phyloP scores from a whole-genome alignment of 2,329 filamentous ascomycete species.

The Monosporascus sp. region DNA sequence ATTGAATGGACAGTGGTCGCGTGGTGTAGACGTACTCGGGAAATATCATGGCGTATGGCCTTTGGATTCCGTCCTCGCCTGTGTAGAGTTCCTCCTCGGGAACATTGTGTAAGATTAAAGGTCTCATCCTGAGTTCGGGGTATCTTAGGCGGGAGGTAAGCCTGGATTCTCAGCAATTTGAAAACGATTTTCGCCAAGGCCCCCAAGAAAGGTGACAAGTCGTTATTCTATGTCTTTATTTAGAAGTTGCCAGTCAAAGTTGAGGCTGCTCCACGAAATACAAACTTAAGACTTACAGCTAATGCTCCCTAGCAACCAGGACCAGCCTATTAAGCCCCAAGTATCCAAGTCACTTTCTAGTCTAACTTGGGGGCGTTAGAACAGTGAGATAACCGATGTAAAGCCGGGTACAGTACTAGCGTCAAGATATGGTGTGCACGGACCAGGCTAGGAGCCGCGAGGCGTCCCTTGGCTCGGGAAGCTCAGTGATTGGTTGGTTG shows the following conservation, averaged over 20 bases:
- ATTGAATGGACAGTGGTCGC: no score
- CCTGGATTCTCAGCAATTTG: background rate
- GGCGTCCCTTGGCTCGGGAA: background rate
- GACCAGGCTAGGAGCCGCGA: no score
- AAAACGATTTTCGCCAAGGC: background rate
- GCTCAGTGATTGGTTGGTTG: background rate
- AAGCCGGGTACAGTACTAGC: background rate
- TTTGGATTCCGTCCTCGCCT: slow-evolving; percentile 59
- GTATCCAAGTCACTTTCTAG: no score
- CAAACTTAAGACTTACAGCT: background rate
- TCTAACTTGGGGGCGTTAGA: background rate
- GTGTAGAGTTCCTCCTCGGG: slow-evolving; percentile 64
- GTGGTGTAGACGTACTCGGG: slow-evolving; percentile 45
- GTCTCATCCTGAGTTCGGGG: slow-evolving; percentile 45
- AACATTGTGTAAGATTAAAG: slow-evolving; percentile 64
- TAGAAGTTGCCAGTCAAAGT: no score
- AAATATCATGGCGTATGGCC: slow-evolving; percentile 63
- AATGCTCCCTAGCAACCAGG: background rate
- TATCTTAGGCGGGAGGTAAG: background rate
- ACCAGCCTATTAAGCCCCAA: no score
- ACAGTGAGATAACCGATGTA: background rate
- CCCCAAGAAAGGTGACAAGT: no score
- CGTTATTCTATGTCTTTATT: no score
- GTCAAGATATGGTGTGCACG: background rate
- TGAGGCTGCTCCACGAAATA: no score